Evolutionary conservation across 306 rosid species (phyloP), one percentile per base, ranked within the genome.

Genomic region (Casuarina glauca): DNA sequence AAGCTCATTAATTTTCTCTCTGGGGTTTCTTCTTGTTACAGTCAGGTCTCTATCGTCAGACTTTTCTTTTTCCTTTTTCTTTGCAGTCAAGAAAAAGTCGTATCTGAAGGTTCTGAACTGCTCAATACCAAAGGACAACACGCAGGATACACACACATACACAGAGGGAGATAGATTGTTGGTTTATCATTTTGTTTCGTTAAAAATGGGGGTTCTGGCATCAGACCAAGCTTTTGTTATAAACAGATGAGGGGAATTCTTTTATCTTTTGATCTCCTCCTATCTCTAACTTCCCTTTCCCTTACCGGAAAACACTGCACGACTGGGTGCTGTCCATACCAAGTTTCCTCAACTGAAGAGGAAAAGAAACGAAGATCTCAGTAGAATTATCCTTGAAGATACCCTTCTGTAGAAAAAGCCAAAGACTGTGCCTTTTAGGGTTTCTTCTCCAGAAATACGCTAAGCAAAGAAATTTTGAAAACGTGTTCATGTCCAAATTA

Each of bases 1-100:
- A 66, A 79, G 55, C 67, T 36, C 3, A 42, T 52, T 66, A 49
- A 53, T 63, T 80, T 70, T 78, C 74, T 75, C 75, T 84, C 76
- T 82, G 78, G 52, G 76, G 52, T 78, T 68, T 71, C 51, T 86
- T 82, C 73, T 75, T 16, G 73, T 53, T 77, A 70, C 43, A 69
- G 96, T 92, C 86, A 89, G 62, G 97, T 92, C 98, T 88, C 92
- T 87, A 91, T 92, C 90, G 80, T 69, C 62, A 84, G 89, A 84
- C 89, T 73, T 78, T 80, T 75, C 79, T 85, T 84, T 77, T 70
- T 52, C 11, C 68, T 46, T 78, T 78, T 84, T 88, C 86, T 88
- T 88, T 89, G 74, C 93, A 87, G 97, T 92, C 86, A 88, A 82
- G 77, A 78, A 83, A 89, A 90, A 90, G 97, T 87, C 89, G 83